phyloP scores from a whole-genome alignment of 106 monocot genomes.

The Dendrobium officinale region DNA sequence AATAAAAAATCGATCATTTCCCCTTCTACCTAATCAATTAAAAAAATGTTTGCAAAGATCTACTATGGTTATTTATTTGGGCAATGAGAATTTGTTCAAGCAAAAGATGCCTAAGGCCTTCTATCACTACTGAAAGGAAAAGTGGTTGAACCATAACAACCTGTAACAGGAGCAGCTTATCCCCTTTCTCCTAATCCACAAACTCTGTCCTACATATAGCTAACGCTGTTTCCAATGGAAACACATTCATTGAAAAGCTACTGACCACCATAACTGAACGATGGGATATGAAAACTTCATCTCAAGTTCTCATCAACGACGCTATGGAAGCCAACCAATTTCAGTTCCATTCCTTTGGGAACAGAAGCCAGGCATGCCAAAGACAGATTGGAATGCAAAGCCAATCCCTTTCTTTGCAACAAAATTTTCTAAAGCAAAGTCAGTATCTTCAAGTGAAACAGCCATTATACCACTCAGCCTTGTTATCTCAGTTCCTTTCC shows the following conservation, averaged over 20 bases:
- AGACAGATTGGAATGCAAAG: conserved; percentile 35
- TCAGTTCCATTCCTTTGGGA: conserved; percentile 72
- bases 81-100: not conserved
- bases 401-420: conserved; percentile 5
- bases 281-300: conserved; percentile 25
- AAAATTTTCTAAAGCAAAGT: not conserved
- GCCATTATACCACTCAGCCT: conserved; percentile 27
- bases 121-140: not conserved
- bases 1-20: no score
- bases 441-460: not conserved
- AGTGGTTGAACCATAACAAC: conserved; percentile 44
- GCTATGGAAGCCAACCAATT: conserved; percentile 40
- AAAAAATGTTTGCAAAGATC: no score
- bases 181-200: conserved; percentile 21
- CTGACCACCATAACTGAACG: not conserved
- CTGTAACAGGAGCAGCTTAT: conserved; percentile 30
- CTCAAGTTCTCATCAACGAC: conserved; percentile 1
- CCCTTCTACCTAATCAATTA: no score
- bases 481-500: conserved; percentile 53
- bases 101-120: not conserved
- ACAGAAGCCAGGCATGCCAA: conserved; percentile 52
- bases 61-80: no score
- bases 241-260: not conserved
- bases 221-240: not conserved
- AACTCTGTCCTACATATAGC: conserved; percentile 14